Percentiles rank a stretch among this genome's conserved stretches.
phyloP scores from a whole-genome alignment of 2,329 filamentous ascomycete genomes.

The Monascus ruber region DNA sequence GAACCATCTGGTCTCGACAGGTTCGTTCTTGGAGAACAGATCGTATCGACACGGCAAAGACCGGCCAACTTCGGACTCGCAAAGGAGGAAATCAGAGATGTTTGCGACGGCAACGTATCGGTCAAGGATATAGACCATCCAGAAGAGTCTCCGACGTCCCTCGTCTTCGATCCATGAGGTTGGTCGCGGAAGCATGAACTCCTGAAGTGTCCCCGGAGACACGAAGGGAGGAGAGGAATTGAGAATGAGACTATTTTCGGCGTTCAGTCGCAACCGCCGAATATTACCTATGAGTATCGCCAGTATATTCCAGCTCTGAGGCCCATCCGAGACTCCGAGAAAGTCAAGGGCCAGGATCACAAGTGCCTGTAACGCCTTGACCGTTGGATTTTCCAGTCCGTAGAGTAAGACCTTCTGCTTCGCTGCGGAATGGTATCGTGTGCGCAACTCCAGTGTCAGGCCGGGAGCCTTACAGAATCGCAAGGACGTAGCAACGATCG shows the following conservation, averaged over 20 bases:
- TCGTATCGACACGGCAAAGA: constrained; percentile 73
- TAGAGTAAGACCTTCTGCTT: constrained; percentile 75
- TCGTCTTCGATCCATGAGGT: constrained; percentile 78
- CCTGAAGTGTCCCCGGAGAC: constrained; percentile 48
- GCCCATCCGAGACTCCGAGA: constrained; percentile 69
- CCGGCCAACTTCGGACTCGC: constrained; percentile 75
- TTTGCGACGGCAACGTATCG: constrained; percentile 77
- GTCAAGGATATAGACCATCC: constrained; percentile 81
- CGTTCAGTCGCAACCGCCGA: constrained; percentile 69
- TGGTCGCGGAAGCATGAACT: constrained; percentile 68
- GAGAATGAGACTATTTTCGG: constrained; percentile 63
- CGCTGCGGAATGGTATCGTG: constrained; percentile 61
- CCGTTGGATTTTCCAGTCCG: constrained; percentile 72
- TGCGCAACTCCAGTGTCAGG: constrained; percentile 57
- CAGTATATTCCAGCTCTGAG: constrained; percentile 77
- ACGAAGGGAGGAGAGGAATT: constrained; percentile 48
- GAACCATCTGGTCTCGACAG: constrained; percentile 73
- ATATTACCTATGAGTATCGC: constrained; percentile 73
- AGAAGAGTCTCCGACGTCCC: constrained; percentile 66
- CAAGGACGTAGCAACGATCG: constrained; percentile 75
- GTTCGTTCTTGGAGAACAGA: constrained; percentile 65
- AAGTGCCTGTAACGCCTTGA: constrained; percentile 69
- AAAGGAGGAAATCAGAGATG: constrained; percentile 74
- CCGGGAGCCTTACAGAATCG: constrained; percentile 65
- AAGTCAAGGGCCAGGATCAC: constrained; percentile 74